phyloP scores from a whole-genome alignment of 345 rosid species.

The Bruguiera sexangula region DNA sequence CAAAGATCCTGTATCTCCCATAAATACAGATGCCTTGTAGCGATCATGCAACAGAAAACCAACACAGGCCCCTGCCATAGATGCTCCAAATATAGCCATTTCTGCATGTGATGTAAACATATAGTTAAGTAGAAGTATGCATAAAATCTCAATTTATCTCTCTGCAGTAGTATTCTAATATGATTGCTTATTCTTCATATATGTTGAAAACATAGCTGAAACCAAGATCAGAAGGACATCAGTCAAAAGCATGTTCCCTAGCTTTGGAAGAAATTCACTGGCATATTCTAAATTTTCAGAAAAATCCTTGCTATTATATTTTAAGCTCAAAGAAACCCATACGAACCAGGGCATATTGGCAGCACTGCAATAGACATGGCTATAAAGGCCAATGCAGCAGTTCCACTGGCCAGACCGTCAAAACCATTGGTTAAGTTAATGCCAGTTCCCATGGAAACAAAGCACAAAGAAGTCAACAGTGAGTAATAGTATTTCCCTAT shows the following conservation, averaged over 20 bases:
- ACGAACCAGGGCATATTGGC: conserved; percentile 86
- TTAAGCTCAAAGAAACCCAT: conserved; percentile 2
- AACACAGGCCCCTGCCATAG: conserved; percentile 94
- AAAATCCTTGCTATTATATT: not conserved
- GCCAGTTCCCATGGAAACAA: conserved; percentile 82
- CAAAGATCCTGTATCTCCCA: conserved; percentile 84
- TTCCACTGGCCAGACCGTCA: conserved; percentile 87
- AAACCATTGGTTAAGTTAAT: conserved; percentile 71
- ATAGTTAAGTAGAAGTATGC: conserved; percentile 12
- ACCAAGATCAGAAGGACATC: no score
- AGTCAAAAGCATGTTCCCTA: no score
- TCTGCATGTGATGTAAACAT: conserved; percentile 40
- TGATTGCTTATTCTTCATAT: no score
- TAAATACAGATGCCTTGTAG: conserved; percentile 71
- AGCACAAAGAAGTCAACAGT: conserved; percentile 66
- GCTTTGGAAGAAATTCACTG: no score
- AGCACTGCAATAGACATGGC: conserved; percentile 90
- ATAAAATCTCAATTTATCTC: not conserved
- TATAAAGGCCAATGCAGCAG: conserved; percentile 73
- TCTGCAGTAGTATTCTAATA: not conserved
- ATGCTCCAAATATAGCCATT: conserved; percentile 79
- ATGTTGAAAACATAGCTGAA: no score
- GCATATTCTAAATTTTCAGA: conserved; percentile 1
- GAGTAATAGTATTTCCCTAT: conserved; percentile 63
- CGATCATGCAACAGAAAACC: conserved; percentile 88